Evolutionary conservation across 208 protist genomes (phyloP).

Genomic region (Crithidia expoeki): DNA sequence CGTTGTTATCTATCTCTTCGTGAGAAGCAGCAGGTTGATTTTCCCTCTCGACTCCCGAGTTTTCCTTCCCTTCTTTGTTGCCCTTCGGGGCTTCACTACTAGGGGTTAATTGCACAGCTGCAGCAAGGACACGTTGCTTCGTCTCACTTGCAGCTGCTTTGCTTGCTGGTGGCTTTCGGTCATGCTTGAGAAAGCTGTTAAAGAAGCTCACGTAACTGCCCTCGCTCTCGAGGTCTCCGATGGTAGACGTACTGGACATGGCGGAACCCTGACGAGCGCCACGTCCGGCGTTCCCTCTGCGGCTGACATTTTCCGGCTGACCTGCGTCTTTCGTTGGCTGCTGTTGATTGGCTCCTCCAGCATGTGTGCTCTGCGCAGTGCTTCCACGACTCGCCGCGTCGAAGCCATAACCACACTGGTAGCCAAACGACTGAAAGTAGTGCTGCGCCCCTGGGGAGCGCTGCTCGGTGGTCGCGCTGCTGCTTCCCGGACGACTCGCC

Average conservation of each 20-base stretch:
- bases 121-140: too few species aligned
- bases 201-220: constrained; percentile 24
- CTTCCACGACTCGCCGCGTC: neutral
- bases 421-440: constrained; percentile 2
- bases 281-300: neutral
- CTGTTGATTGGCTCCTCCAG: neutral
- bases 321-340: neutral
- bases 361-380: neutral
- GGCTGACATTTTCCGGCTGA: neutral
- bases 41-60: too few species aligned
- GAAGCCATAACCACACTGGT: constrained; percentile 9
- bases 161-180: too few species aligned
- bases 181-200: neutral
- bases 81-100: too few species aligned
- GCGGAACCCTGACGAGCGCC: neutral
- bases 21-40: neutral
- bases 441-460: neutral
- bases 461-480: neutral
- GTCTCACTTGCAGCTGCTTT: neutral
- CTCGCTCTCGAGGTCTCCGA: constrained; percentile 9
- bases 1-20: neutral
- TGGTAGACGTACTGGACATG: constrained; percentile 8
- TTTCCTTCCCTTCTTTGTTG: too few species aligned
- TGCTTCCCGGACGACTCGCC: neutral
- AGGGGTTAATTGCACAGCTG: too few species aligned